These are phyloP conservation scores for Epithemia pelagica DNA, from an alignment of 108 stramenopile genomes.

Conservation along the genomic window DNA sequence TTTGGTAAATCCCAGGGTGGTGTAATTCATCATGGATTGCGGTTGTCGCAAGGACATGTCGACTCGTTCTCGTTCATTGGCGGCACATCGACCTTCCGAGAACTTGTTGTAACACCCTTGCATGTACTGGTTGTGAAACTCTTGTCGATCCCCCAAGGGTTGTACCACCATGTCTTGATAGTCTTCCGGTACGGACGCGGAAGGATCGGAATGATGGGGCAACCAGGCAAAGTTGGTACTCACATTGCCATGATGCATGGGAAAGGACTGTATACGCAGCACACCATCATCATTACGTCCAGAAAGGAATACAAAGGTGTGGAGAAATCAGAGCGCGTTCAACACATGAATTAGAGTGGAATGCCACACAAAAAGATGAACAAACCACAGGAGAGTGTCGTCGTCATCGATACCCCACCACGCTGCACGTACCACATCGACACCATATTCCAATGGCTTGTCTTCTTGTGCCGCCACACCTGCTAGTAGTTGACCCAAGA, in stretches of 20 bases:
- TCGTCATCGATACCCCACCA: no score
- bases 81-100: slow-evolving; percentile 27
- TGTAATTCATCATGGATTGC: slow-evolving; percentile 60
- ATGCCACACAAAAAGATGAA: no score
- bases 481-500: no score
- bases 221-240: slow-evolving; percentile 42
- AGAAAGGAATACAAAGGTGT: not conserved
- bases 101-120: slow-evolving; percentile 31
- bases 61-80: slow-evolving; percentile 65
- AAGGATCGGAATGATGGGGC: slow-evolving; percentile 42
- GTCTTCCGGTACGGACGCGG: slow-evolving; percentile 21
- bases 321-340: no score
- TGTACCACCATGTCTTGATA: slow-evolving; percentile 56
- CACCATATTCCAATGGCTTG: slow-evolving; percentile 15
- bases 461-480: not conserved
- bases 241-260: slow-evolving; percentile 36
- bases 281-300: slow-evolving; percentile 19
- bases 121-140: slow-evolving; percentile 44
- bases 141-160: slow-evolving; percentile 55
- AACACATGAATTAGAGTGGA: no score
- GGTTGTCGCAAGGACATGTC: slow-evolving; percentile 76
- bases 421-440: slow-evolving; percentile 22
- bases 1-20: slow-evolving; percentile 54
- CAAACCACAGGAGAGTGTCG: not conserved
- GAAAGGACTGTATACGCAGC: slow-evolving; percentile 25